Evolutionary conservation across 2,329 filamentous ascomycete genomes (phyloP).

Genomic region (Calonectria multiphialidica): DNA sequence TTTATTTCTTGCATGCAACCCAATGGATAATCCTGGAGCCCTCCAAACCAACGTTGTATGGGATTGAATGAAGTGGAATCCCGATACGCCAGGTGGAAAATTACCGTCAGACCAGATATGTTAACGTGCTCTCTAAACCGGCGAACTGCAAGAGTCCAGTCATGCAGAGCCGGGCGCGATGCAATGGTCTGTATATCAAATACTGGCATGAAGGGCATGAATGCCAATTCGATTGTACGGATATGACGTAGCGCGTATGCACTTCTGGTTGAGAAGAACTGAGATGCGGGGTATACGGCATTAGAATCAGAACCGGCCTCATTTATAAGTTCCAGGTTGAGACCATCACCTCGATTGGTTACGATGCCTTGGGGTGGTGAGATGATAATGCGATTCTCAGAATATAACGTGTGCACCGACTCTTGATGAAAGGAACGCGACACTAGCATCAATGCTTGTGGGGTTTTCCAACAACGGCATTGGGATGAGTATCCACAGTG

Average conservation of each 20-base stretch:
- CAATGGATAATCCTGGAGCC: not conserved
- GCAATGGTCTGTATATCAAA: not conserved
- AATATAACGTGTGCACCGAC: not conserved
- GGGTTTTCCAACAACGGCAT: not conserved
- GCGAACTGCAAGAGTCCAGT: not conserved
- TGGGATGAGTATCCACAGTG: not conserved
- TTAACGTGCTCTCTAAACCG: not conserved
- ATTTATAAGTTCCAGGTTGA: too few relatives aligned
- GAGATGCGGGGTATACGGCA: not conserved
- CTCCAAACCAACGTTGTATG: too few relatives aligned
- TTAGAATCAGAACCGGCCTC: too few relatives aligned
- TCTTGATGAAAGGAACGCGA: not conserved
- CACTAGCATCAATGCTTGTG: not conserved
- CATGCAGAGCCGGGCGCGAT: not conserved
- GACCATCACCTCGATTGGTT: too few relatives aligned
- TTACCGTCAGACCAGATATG: not conserved
- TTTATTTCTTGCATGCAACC: not conserved
- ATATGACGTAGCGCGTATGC: not conserved
- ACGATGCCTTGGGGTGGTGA: not conserved
- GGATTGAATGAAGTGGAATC: too few relatives aligned
- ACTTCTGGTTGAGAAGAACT: not conserved
- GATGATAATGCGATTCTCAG: not conserved
- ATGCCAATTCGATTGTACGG: not conserved
- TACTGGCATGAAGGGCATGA: not conserved
- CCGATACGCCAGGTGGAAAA: not conserved